Evolutionary conservation across 331 rosid genomes (phyloP), one percentile per base, ranked within the genome.

Genomic region (Malus hybrid): DNA sequence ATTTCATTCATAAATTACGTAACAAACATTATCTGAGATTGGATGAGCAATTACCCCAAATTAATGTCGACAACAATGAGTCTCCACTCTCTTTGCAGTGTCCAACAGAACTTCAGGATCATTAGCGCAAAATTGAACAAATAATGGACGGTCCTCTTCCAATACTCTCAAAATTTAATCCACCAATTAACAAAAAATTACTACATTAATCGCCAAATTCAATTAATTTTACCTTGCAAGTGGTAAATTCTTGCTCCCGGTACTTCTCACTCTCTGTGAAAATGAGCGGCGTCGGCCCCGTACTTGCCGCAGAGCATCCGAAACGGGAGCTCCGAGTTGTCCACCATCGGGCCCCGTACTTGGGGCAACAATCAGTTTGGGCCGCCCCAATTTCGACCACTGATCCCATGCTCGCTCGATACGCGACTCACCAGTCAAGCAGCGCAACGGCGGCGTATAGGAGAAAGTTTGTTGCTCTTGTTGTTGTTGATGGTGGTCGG

Each of bases 81-180:
- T 88, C 70, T 90, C 96, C 48, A 91, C 97, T 74, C 78, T 88
- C 75, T 82, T 81, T 32, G 97, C 97, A 75, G 97, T 96, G 73
- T 89, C 96, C 82, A 94, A 73, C 67, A 90, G 85, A 32, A 81
- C 77, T 64, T 86, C 93, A 10, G 97, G 96, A 64, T 94, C 92
- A 74, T 92, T 94, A 27, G 99, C 97, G 75, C 99, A 94, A 82
- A 94, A 94, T 63, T 92, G 99, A 64, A 92, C 97, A 87, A 92
- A 92, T 36, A 94, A 80, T 0, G 99, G 97, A 29, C 92, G 88
- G 44, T 88, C 91, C 84, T 83, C 91, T 86, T 88, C 81, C 78
- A 81, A 55, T 31, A 55, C 56, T 59, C 50, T 9, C 65, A 50
- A 32, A 22, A 22, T 10, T 24, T 24, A 2, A 22, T 22, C 36